Conservation (phyloP, 805 yeast species). For the Maudiozyma bulderi region DNA sequence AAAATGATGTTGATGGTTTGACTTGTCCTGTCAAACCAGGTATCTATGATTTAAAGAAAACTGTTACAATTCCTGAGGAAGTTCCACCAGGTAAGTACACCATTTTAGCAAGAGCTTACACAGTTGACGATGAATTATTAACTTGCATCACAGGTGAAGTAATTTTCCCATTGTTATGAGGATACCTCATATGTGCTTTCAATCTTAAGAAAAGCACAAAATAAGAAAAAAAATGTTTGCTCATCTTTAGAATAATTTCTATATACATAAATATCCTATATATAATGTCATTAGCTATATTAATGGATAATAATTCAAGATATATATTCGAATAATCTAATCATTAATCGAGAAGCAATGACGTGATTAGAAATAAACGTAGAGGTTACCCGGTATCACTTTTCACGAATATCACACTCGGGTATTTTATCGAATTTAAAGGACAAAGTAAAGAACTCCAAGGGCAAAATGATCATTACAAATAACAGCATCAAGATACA, state of each 20-base stretch:
- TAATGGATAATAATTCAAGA: no score
- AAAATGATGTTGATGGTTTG: constrained; percentile 53
- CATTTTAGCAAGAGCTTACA: constrained; percentile 83
- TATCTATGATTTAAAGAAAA: constrained; percentile 50
- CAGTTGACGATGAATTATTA: constrained; percentile 67
- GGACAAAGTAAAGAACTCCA: no score
- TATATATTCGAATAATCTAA: no score
- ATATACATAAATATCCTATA: no score
- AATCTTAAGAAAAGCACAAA: neutral
- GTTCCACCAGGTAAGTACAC: constrained; percentile 93
- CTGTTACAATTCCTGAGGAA: constrained; percentile 77
- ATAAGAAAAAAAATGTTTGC: neutral
- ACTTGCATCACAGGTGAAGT: constrained; percentile 76
- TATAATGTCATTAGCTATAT: no score
- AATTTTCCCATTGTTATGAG: constrained; percentile 27
- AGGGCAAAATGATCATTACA: no score
- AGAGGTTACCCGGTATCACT: no score
- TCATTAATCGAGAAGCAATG: no score
- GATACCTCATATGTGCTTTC: constrained; percentile 2
- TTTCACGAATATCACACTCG: no score
- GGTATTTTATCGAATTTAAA: no score
- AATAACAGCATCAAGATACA: no score
- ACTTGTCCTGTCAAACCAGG: constrained; percentile 78
- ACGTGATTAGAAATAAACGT: no score
- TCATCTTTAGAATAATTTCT: neutral